phyloP scores from a whole-genome alignment of 208 protist genomes.

The Trypanosoma caninum region DNA sequence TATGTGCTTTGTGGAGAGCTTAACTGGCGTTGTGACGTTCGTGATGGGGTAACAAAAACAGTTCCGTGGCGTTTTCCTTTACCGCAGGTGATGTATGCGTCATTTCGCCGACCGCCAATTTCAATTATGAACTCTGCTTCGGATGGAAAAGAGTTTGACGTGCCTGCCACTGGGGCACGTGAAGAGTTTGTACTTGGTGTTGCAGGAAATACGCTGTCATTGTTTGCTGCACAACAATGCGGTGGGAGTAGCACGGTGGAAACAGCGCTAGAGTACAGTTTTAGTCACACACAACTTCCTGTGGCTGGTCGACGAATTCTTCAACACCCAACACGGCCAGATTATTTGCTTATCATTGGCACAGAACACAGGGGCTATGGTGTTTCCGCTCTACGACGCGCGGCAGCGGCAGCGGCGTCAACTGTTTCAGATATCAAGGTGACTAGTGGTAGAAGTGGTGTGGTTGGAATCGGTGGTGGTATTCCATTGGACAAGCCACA shows the following conservation, averaged over 20 bases:
- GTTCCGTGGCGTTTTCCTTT: conserved; percentile 70
- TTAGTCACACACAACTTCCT: conserved; percentile 47
- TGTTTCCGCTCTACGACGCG: conserved; percentile 24
- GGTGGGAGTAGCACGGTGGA: conserved; percentile 20
- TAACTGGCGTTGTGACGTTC: conserved; percentile 68
- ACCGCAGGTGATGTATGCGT: conserved; percentile 51
- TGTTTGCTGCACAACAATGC: conserved; percentile 53
- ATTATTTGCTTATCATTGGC: conserved; percentile 50
- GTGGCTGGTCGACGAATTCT: conserved; percentile 60
- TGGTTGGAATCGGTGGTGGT: conserved; percentile 19
- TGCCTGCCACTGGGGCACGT: conserved; percentile 12
- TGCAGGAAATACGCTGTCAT: conserved; percentile 46
- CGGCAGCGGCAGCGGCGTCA: conserved; percentile 34
- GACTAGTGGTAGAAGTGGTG: background rate
- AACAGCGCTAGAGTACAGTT: conserved; percentile 65
- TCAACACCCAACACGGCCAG: conserved; percentile 65
- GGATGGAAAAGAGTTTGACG: background rate
- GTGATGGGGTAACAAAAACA: conserved; percentile 50
- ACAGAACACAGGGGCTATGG: conserved; percentile 71
- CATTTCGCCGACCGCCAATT: conserved; percentile 44
- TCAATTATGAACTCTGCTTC: background rate
- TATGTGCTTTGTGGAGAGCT: conserved; percentile 64
- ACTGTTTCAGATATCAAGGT: conserved; percentile 17
- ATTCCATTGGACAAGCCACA: conserved; percentile 37
- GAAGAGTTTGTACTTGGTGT: conserved; percentile 67